Conservation (phyloP, 495 filamentous ascomycete species). For the Penicillium herquei region DNA sequence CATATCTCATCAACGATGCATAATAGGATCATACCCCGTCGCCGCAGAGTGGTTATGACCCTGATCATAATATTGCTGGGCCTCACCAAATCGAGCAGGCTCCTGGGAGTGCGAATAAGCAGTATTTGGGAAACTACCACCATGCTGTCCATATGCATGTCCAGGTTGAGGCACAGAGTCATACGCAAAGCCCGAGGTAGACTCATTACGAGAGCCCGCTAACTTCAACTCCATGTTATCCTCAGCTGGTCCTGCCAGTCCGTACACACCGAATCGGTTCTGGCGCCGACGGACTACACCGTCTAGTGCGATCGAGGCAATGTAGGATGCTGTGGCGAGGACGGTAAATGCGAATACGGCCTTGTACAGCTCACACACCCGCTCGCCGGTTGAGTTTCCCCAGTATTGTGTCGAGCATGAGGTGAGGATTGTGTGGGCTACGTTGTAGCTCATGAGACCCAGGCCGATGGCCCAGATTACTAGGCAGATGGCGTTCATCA, state of each 20-base stretch:
- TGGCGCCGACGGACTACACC: constrained; percentile 43
- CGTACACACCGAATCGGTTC: constrained; percentile 49
- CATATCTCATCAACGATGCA: constrained; percentile 26
- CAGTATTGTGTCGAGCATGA: constrained; percentile 55
- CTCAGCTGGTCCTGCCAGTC: constrained; percentile 33
- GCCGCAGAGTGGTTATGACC: constrained; percentile 6
- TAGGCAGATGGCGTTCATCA: constrained; percentile 49
- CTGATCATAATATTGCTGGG: constrained; percentile 29
- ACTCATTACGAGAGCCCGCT: constrained; percentile 24
- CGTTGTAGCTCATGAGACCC: constrained; percentile 55
- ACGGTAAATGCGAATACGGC: constrained; percentile 62
- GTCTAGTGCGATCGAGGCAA: constrained; percentile 52
- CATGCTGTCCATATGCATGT: constrained; percentile 3
- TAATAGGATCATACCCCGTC: constrained; percentile 37
- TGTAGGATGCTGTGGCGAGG: constrained; percentile 44
- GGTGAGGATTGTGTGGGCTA: constrained; percentile 55
- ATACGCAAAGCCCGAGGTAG: neutral
- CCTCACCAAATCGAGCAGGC: constrained; percentile 23
- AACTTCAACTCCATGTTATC: constrained; percentile 32
- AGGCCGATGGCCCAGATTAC: constrained; percentile 59
- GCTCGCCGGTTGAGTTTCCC: constrained; percentile 55
- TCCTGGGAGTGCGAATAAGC: constrained; percentile 6
- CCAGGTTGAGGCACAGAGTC: constrained; percentile 6
- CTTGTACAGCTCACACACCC: constrained; percentile 65
- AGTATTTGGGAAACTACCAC: neutral